Evolutionary conservation across 2,329 filamentous ascomycete species (phyloP), one percentile per base, ranked within the genome.

Genomic region (Aspergillus oerlinghausenensis): DNA sequence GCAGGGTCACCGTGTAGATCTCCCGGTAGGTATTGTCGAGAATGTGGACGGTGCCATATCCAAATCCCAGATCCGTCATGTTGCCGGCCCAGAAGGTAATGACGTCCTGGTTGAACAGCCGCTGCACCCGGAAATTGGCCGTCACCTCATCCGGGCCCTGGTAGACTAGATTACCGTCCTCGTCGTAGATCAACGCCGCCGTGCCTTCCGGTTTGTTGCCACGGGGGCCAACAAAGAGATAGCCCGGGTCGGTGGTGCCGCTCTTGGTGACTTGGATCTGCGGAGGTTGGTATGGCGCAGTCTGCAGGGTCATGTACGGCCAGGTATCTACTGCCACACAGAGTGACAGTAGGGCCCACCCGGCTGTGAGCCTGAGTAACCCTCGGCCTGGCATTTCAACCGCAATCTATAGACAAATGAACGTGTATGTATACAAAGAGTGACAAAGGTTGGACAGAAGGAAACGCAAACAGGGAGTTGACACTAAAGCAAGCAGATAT

Each of bases 71-170:
- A 4, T 62, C 54, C 26, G 61, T 63, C 58, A 67, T 65, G 21
- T 68, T 51, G 0, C 71, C 72, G 23, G 67, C 65, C 71, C 71
- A 75, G 60, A 71, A 75, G 21, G 69, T 73, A 49, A 75, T 62
- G 21, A 74, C 72, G 42, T 69, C 66, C 17, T 65, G 35, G 14
- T 67, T 69, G 53, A 67, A 67, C n/a, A 73, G 61, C 28, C 61
- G 65, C 59, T 75, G 72, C 1, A 72, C 66, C 55, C 61, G 67
- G 62, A 75, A 69, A 55, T 72, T 73, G 52, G 66, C 65, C 4
- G 66, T 68, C 19, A 70, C 62, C 51, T 69, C 64, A 7, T 65
- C 59, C 1, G 70, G 71, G 2, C 72, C 70, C 50, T 73, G 65
- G 51, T 72, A 75, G 29, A 75, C 63, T 11, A 75, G 57, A 25